These are phyloP conservation scores for Teunomyces gatunensis DNA, from an alignment of 805 yeast genomes.

Conservation along the genomic window DNA sequence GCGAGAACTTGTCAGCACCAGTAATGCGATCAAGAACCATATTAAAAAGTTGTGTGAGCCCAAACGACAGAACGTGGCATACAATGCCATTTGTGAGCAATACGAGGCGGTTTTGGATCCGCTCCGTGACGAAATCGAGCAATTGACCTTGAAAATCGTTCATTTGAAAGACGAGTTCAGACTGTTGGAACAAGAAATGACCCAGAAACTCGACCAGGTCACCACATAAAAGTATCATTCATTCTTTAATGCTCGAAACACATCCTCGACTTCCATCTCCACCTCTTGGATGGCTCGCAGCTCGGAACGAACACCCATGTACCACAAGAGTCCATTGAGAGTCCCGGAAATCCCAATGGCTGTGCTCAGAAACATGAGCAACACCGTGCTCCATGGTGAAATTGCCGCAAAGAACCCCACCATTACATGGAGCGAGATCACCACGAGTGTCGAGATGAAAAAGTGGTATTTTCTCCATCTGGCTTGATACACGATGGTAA, in stretches of 20 bases:
- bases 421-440: slow-evolving; percentile 49
- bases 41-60: not conserved
- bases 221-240: not conserved
- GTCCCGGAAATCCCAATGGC: slow-evolving; percentile 64
- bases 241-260: slow-evolving; percentile 3
- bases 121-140: not conserved
- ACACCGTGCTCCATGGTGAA: slow-evolving; percentile 45
- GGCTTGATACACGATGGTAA: slow-evolving; percentile 57
- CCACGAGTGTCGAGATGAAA: slow-evolving; percentile 43
- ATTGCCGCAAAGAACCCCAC: slow-evolving; percentile 65
- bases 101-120: not conserved
- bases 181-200: not conserved
- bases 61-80: not conserved
- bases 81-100: not conserved
- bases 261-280: slow-evolving; percentile 56
- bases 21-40: not conserved
- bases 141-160: not conserved
- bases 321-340: slow-evolving; percentile 74
- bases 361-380: slow-evolving; percentile 53
- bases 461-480: slow-evolving; percentile 68
- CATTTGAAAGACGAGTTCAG: not conserved
- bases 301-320: slow-evolving; percentile 79
- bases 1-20: not conserved
- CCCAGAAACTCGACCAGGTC: not conserved
- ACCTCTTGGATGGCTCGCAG: slow-evolving; percentile 75